These are phyloP conservation scores for Cordyceps farinosa DNA, from an alignment of 2,329 filamentous ascomycete genomes.

Conservation along the genomic window DNA sequence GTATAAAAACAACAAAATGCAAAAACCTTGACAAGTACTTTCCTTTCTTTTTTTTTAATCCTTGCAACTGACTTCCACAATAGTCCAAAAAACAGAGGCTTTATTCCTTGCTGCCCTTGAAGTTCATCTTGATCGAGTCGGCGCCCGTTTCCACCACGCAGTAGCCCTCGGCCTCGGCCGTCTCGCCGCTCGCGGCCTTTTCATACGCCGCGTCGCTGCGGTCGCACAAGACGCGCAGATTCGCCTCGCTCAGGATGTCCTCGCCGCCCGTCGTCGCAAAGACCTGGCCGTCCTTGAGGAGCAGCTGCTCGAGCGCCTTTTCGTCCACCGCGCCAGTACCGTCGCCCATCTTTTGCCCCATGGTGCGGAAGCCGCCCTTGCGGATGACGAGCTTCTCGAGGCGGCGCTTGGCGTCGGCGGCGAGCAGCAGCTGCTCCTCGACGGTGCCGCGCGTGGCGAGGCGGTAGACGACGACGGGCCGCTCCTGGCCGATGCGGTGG, in stretches of 20 bases:
- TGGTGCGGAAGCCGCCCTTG: slow-evolving; percentile 77
- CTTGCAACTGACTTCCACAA: too few species aligned
- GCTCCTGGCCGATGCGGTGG: slow-evolving; percentile 89
- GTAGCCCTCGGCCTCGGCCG: slow-evolving; percentile 63
- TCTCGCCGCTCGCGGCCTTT: slow-evolving; percentile 73
- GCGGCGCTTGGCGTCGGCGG: slow-evolving; percentile 85
- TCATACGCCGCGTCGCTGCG: slow-evolving; percentile 62
- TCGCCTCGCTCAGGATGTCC: slow-evolving; percentile 68
- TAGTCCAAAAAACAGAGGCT: neutral
- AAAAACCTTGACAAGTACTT: neutral
- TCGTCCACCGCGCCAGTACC: slow-evolving; percentile 51
- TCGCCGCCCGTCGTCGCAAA: slow-evolving; percentile 57
- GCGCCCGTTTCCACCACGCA: slow-evolving; percentile 74
- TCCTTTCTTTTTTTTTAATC: too few species aligned
- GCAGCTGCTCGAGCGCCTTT: slow-evolving; percentile 57
- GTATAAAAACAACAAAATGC: neutral
- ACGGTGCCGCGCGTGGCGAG: slow-evolving; percentile 91
- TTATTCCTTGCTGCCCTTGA: slow-evolving; percentile 23
- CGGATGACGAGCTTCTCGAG: slow-evolving; percentile 94
- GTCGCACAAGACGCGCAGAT: slow-evolving; percentile 77
- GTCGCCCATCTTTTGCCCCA: slow-evolving; percentile 57
- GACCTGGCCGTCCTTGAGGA: slow-evolving; percentile 69
- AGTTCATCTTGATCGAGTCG: slow-evolving; percentile 45
- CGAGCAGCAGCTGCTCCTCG: slow-evolving; percentile 80
- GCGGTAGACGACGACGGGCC: slow-evolving; percentile 88